These are phyloP conservation scores for Stachybotrys chartarum DNA, from an alignment of 2,329 filamentous ascomycete species.

Conservation along the genomic window DNA sequence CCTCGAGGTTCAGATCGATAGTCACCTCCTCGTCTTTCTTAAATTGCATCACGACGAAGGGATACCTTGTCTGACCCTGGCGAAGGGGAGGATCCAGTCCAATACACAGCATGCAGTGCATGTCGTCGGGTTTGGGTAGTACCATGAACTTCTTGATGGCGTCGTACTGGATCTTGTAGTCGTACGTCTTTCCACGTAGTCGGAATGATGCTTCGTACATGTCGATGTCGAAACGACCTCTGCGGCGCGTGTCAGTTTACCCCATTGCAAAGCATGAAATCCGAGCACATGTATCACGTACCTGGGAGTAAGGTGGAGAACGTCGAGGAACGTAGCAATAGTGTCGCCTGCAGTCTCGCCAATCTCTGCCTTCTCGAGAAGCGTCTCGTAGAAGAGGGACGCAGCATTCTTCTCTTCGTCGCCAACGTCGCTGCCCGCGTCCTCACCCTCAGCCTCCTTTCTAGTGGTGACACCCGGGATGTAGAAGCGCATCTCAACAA, in stretches of 20 bases:
- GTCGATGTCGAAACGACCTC: slow-evolving; percentile 98
- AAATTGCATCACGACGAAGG: slow-evolving; percentile 98
- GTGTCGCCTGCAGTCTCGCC: slow-evolving; percentile 98
- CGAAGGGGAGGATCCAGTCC: slow-evolving; percentile 91
- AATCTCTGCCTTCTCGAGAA: slow-evolving; percentile 98
- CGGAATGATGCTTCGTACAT: slow-evolving; percentile 99
- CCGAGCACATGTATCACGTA: slow-evolving; percentile 27
- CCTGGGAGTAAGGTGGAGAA: slow-evolving; percentile 93
- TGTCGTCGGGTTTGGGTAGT: slow-evolving; percentile 95
- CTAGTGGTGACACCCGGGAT: slow-evolving; percentile 85
- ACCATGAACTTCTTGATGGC: slow-evolving; percentile 99
- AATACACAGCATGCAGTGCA: slow-evolving; percentile 90
- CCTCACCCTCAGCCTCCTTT: slow-evolving; percentile 61
- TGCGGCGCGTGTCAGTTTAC: slow-evolving; percentile 29
- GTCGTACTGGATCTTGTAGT: slow-evolving; percentile 99
- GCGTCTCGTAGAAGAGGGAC: slow-evolving; percentile 93
- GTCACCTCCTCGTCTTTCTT: slow-evolving; percentile 97
- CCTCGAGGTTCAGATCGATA: slow-evolving; percentile 91
- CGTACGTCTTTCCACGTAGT: slow-evolving; percentile 96
- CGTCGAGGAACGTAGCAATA: slow-evolving; percentile 93
- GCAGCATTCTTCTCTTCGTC: slow-evolving; percentile 87
- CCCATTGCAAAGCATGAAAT: neutral
- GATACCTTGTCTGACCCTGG: slow-evolving; percentile 95
- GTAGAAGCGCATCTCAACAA: slow-evolving; percentile 98
- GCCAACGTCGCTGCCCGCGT: slow-evolving; percentile 56